A percentile compares a stretch with the other conserved stretches of the same genome.
These are phyloP conservation scores for Mortierella polycephala DNA, from an alignment of 371 early-diverging fungal species.

Conservation along the genomic window DNA sequence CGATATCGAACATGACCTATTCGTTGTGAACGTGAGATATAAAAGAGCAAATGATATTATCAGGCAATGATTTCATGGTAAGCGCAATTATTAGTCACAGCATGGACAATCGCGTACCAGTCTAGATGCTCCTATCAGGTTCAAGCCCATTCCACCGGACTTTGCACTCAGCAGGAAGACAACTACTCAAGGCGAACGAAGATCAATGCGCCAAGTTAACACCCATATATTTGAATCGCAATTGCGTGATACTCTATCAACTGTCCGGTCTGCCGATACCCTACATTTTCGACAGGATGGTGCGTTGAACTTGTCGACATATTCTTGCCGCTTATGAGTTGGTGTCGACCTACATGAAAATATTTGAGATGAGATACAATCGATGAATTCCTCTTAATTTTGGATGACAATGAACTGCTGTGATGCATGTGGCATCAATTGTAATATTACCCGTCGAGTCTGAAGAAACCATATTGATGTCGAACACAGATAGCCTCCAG, in stretches of 20 bases:
- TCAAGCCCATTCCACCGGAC: slow-evolving; percentile 73
- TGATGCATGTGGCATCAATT: background rate
- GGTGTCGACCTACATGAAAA: slow-evolving; percentile 58
- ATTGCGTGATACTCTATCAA: background rate
- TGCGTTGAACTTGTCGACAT: slow-evolving; percentile 56
- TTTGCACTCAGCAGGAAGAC: slow-evolving; percentile 71
- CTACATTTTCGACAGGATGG: slow-evolving; percentile 42
- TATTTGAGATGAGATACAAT: background rate
- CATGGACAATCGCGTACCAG: slow-evolving; percentile 49
- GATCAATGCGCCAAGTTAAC: background rate
- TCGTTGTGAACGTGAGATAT: background rate
- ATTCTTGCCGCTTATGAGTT: slow-evolving; percentile 62
- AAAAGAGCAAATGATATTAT: background rate
- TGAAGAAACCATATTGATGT: slow-evolving; percentile 54
- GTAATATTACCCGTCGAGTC: slow-evolving; percentile 68
- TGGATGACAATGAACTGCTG: background rate
- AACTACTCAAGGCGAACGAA: slow-evolving; percentile 15
- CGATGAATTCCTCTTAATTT: background rate
- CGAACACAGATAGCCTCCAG: slow-evolving; percentile 59
- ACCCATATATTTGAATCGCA: background rate
- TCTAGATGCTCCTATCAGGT: slow-evolving; percentile 67
- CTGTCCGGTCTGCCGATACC: background rate
- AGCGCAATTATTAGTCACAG: background rate
- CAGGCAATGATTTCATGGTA: too few species aligned
- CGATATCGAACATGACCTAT: slow-evolving; percentile 65